Evolutionary conservation across 495 filamentous ascomycete species (phyloP), one percentile per base, ranked within the genome.

Genomic region (Talaromyces proteolyticus): DNA sequence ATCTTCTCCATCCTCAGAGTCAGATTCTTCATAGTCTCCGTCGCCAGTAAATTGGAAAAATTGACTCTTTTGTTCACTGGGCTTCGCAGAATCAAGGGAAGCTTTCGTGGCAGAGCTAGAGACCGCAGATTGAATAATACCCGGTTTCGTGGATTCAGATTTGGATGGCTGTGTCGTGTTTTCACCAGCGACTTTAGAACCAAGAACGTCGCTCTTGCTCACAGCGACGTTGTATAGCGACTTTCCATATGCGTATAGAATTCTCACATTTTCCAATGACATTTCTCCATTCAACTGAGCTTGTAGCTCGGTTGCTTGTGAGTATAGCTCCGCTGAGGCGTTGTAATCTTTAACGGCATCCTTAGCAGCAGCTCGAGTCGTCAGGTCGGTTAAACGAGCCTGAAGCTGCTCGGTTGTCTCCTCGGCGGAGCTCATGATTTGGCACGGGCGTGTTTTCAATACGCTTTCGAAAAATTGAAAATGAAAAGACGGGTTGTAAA

Each of bases 1-100:
- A 10, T 61, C 65, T 10, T 72, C 75, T 17, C 73, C 79, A 23
- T 84, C 86, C 22, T 91, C 89, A 1, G 84, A 85, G 42, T 89
- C 86, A 2, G 76, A 79, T 43, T 82, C 80, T 29, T 88, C 89
- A 67, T 86, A 95, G 59, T 94, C 91, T 65, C 96, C 92, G 56
- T 96, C 93, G 39, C 94, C 94, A 1, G 84, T 87, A 57, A 97
- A 95, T 53, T 93, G 87, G 64, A 98, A 96, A 44, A 86, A 80
- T 1, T 88, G 78, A 34, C 57, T 56, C 21, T 61, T 46, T 23
- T 50, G 22, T 7, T 57, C 59, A 37, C 37, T 55, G 10, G 57
- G 47, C 17, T 67, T 61, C 16, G 63, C 57, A 37, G 56, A 65
- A 51, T 67, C 51, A 20, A 68, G 53, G 49, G 64, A 51, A 34